Evolutionary conservation across 345 rosid genomes (phyloP).

Genomic region (Gossypium raimondii): DNA sequence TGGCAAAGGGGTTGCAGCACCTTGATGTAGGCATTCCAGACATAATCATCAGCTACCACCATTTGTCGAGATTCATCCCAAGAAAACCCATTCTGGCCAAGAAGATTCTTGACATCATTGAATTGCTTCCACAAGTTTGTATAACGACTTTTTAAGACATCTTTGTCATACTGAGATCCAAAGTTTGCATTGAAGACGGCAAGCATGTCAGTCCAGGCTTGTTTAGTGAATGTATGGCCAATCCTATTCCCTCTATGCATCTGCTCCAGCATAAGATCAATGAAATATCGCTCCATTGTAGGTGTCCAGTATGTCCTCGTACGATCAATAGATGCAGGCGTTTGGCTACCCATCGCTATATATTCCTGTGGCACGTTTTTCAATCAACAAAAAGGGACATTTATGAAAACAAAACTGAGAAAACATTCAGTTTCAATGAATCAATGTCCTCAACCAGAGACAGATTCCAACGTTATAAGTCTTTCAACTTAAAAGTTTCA

Average conservation of each 20-base stretch:
- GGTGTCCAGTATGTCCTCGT: constrained; percentile 84
- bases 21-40: constrained; percentile 67
- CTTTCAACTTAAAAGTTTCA: neutral
- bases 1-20: constrained; percentile 26
- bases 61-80: constrained; percentile 76
- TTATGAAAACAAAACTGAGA: neutral
- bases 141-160: constrained; percentile 67
- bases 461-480: neutral
- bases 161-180: constrained; percentile 77
- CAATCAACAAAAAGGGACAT: neutral
- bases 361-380: neutral
- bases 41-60: constrained; percentile 62
- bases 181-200: constrained; percentile 56
- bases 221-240: constrained; percentile 81
- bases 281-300: constrained; percentile 77
- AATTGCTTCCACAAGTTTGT: constrained; percentile 77
- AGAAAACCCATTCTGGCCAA: constrained; percentile 62
- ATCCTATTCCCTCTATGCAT: constrained; percentile 66
- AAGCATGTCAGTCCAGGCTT: constrained; percentile 82
- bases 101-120: constrained; percentile 65
- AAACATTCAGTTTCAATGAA: neutral
- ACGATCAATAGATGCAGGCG: constrained; percentile 46
- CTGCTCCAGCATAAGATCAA: constrained; percentile 85
- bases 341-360: constrained; percentile 37
- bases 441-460: neutral